Conservation (phyloP, 495 filamentous ascomycete genomes). For the Bryoglossum gracile region DNA sequence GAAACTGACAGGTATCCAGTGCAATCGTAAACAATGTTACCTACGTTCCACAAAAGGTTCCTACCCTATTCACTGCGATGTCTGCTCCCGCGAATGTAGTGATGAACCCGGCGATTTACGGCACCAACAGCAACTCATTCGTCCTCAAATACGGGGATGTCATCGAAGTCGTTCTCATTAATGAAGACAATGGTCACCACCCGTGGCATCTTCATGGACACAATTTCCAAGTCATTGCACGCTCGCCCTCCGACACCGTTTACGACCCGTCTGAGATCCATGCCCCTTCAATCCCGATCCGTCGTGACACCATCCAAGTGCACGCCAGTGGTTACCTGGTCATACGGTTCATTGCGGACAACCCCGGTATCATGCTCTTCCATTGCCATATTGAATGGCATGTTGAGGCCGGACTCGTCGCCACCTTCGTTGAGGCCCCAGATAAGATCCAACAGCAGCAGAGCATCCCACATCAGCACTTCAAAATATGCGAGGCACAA, state of each 20-base stretch:
- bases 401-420: slow-evolving; percentile 61
- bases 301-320: slow-evolving; percentile 51
- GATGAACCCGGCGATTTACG: slow-evolving; percentile 61
- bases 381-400: slow-evolving; percentile 86
- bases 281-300: slow-evolving; percentile 35
- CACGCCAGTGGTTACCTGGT: slow-evolving; percentile 48
- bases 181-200: slow-evolving; percentile 56
- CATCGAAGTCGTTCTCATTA: slow-evolving; percentile 76
- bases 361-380: slow-evolving; percentile 74
- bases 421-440: slow-evolving; percentile 59
- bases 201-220: slow-evolving; percentile 63
- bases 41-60: slow-evolving; percentile 66
- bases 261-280: slow-evolving; percentile 28
- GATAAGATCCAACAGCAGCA: slow-evolving; percentile 44
- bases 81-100: slow-evolving; percentile 42
- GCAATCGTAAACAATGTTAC: slow-evolving; percentile 65
- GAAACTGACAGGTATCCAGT: background rate
- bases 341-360: slow-evolving; percentile 52
- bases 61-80: slow-evolving; percentile 69
- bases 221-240: slow-evolving; percentile 64
- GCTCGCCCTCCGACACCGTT: slow-evolving; percentile 24
- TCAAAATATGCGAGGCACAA: slow-evolving; percentile 46
- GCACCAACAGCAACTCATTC: slow-evolving; percentile 57
- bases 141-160: slow-evolving; percentile 58
- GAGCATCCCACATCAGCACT: slow-evolving; percentile 57